These are phyloP conservation scores for Ruellia speciosa DNA, from an alignment of 305 asterid genomes.

Conservation along the genomic window DNA sequence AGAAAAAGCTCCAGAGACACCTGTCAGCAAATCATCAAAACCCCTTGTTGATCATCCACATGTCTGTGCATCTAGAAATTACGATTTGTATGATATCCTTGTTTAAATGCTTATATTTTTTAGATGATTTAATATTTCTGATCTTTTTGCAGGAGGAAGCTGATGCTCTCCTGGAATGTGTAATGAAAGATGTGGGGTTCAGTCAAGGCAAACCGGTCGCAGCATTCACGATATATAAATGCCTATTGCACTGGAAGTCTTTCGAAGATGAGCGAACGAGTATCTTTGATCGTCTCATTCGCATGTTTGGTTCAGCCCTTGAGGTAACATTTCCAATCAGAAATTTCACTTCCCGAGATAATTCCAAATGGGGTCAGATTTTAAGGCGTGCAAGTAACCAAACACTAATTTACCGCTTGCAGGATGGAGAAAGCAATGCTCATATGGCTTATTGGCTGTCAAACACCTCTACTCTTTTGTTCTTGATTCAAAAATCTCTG, in stretches of 20 bases:
- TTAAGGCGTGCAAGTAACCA: background rate
- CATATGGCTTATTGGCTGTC: slow-evolving; percentile 85
- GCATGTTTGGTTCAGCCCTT: slow-evolving; percentile 91
- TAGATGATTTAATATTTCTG: slow-evolving; percentile 3
- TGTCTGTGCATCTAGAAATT: slow-evolving; percentile 32
- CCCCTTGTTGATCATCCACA: slow-evolving; percentile 75
- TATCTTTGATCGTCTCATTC: slow-evolving; percentile 94
- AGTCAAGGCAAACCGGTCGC: slow-evolving; percentile 98
- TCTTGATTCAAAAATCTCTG: slow-evolving; percentile 67
- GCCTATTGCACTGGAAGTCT: slow-evolving; percentile 97
- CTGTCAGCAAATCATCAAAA: slow-evolving; percentile 70
- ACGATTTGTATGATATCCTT: slow-evolving; percentile 15
- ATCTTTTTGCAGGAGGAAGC: slow-evolving; percentile 78
- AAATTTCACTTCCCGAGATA: too few relatives aligned
- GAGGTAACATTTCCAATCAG: slow-evolving; percentile 41
- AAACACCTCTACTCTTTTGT: slow-evolving; percentile 60
- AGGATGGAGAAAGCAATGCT: slow-evolving; percentile 69
- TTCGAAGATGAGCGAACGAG: slow-evolving; percentile 98
- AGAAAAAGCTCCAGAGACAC: slow-evolving; percentile 55
- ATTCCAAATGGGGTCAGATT: too few relatives aligned
- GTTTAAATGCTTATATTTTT: slow-evolving; percentile 17
- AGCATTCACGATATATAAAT: slow-evolving; percentile 92
- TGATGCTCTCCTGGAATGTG: slow-evolving; percentile 83
- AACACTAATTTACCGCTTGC: slow-evolving; percentile 26
- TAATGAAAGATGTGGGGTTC: slow-evolving; percentile 81